Evolutionary conservation across 208 protist species (phyloP).

Genomic region (Trypanosoma lewisi): DNA sequence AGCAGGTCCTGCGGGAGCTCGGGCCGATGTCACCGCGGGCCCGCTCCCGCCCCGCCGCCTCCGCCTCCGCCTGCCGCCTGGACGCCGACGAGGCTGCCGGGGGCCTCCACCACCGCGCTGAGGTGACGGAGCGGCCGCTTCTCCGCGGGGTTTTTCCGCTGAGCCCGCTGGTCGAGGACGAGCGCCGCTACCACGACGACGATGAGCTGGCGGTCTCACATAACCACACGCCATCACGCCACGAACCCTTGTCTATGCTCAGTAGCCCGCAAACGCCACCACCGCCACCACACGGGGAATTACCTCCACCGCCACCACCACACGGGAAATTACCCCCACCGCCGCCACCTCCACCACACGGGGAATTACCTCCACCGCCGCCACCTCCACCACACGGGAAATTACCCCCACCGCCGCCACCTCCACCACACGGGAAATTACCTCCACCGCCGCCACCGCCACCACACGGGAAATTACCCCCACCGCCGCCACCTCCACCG

Average conservation of each 20-base stretch:
- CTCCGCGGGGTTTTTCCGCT: background rate
- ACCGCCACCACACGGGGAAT: conserved; percentile 27
- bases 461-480: no score
- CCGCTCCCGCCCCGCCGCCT: conserved; percentile 15
- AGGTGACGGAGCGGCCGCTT: conserved; percentile 26
- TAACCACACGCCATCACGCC: background rate
- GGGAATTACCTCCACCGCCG: conserved; percentile 19
- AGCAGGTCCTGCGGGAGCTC: conserved; percentile 39
- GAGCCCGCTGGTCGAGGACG: conserved; percentile 45
- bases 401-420: no score
- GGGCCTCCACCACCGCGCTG: conserved; percentile 63
- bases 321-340: background rate
- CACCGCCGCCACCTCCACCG: conserved; percentile 28
- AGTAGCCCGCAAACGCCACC: conserved; percentile 18
- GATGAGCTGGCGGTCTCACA: conserved; percentile 32
- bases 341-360: conserved; percentile 25
- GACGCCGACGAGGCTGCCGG: conserved; percentile 27
- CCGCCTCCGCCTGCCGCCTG: background rate
- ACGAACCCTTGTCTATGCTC: conserved; percentile 12
- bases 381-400: conserved; percentile 8
- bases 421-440: no score
- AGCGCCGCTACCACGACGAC: conserved; percentile 50
- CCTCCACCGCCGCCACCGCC: no score
- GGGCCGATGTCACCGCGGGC: conserved; percentile 21
- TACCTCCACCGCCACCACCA: conserved; percentile 19